phyloP scores from a whole-genome alignment of 495 filamentous ascomycete species.

The Penicillium malachiteum region DNA sequence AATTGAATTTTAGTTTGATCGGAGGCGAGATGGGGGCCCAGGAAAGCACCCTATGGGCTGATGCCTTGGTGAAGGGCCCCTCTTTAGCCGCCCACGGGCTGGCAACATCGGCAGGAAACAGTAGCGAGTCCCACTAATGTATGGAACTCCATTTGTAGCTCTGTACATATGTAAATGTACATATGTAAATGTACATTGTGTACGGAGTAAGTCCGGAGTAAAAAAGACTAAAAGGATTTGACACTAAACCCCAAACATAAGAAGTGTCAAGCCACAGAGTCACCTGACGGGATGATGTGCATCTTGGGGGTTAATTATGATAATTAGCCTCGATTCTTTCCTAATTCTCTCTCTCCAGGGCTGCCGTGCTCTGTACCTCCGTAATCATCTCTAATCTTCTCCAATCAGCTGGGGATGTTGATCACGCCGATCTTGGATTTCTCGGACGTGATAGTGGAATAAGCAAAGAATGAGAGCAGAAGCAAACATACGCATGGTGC shows the following conservation, averaged over 20 bases:
- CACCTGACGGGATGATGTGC: not conserved
- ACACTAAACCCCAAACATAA: too few relatives aligned
- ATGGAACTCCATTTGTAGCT: not conserved
- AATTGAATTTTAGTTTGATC: constrained; percentile 1
- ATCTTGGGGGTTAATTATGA: not conserved
- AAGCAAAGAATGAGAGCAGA: constrained; percentile 7
- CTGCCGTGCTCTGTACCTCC: constrained; percentile 6
- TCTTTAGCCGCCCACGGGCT: constrained; percentile 1
- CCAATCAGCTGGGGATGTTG: constrained; percentile 3
- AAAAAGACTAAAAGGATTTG: too few relatives aligned
- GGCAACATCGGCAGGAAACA: constrained; percentile 2
- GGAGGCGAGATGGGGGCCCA: constrained; percentile 18
- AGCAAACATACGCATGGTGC: constrained; percentile 18
- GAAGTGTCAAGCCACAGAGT: not conserved
- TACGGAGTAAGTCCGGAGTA: too few relatives aligned
- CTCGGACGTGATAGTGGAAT: not conserved
- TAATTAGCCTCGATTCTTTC: constrained; percentile 9
- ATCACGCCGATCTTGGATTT: constrained; percentile 21
- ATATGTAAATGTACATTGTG: too few relatives aligned
- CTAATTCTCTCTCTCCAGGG: constrained; percentile 11
- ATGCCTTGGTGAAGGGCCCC: not conserved
- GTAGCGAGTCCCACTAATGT: not conserved
- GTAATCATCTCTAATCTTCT: too few relatives aligned
- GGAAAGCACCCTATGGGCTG: constrained; percentile 26
- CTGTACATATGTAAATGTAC: not conserved